phyloP scores from a whole-genome alignment of 805 yeast genomes.

The Spathaspora gorwiae region DNA sequence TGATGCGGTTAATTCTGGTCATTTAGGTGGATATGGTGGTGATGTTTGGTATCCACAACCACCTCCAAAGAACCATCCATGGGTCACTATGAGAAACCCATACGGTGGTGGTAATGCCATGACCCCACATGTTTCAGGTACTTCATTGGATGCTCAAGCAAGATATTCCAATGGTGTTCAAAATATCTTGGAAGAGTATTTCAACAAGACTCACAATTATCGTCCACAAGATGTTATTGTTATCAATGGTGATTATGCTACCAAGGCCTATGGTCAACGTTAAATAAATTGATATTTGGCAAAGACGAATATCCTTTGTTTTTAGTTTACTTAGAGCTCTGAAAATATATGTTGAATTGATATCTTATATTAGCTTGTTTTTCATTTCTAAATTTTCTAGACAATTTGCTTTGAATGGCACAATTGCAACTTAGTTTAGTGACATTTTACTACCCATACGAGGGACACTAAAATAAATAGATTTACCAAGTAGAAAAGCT shows the following conservation, averaged over 20 bases:
- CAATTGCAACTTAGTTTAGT: no score
- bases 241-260: slow-evolving; percentile 66
- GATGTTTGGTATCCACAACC: slow-evolving; percentile 86
- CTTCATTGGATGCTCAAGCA: slow-evolving; percentile 74
- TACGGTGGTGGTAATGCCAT: slow-evolving; percentile 74
- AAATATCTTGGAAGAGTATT: slow-evolving; percentile 58
- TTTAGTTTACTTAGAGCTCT: no score
- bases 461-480: no score
- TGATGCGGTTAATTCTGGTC: slow-evolving; percentile 65
- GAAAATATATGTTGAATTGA: no score
- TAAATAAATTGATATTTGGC: no score
- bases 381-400: no score
- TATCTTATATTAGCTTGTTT: no score
- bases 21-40: slow-evolving; percentile 76
- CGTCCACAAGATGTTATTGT: slow-evolving; percentile 72
- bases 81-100: slow-evolving; percentile 65
- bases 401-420: no score
- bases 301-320: no score
- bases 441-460: no score
- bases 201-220: slow-evolving; percentile 60
- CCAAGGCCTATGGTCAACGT: slow-evolving; percentile 61
- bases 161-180: slow-evolving; percentile 70
- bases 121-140: slow-evolving; percentile 81
- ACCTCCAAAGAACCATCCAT: slow-evolving; percentile 71
- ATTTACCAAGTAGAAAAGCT: no score